Evolutionary conservation across 1,284 basidiomycete genomes (phyloP), one percentile per base, ranked within the genome.

Genomic region (Ustilago bromivora): DNA sequence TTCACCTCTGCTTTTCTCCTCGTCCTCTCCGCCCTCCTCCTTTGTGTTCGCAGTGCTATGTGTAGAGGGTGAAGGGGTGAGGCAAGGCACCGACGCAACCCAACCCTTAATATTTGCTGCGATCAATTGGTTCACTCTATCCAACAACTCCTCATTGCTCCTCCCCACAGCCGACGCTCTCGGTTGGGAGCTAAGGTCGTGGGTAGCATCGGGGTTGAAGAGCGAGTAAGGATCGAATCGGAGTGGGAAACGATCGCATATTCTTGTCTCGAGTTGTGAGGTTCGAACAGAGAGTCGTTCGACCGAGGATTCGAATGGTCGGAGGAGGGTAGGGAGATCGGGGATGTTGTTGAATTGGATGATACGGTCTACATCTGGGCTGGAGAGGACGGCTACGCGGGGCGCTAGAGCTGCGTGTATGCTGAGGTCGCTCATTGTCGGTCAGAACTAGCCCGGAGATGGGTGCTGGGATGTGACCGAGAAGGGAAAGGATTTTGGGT

Each of bases 351-450:
- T 85, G 41, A 67, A 57, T 38, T 75, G 69, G 5, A 73, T 52
- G 4, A 76, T 59, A 5, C 57, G 58, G 53, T 77, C 77, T 31
- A 84, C 83, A 52, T 85, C 84, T 1, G 73, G 72, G 51, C 80
- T 80, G 4, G 71, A 69, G 0, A 85, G 76, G 9, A 85, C 80
- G 15, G 78, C 82, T 5, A 85, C 75, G 13, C 83, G 77, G 32
- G 84, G 83, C 49, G 80, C 72, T 1, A 84, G 72, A 15, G 81
- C 82, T 13, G 76, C 64, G 34, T 85, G 81, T 15, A 85, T 77
- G 34, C 67, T 57, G 4, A 74, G 64, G 28, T 78, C 76, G 56
- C 70, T 72, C 75, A 77, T 77, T 11, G 28, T 28, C 46, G 46
- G 7, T 17, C 8, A 19, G 15, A 13, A 13, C 12, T 8, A 46